Percentiles rank a stretch among this genome's conserved stretches.
phyloP scores from a whole-genome alignment of 2,329 filamentous ascomycete genomes.

The Cladosporium colombiae region DNA sequence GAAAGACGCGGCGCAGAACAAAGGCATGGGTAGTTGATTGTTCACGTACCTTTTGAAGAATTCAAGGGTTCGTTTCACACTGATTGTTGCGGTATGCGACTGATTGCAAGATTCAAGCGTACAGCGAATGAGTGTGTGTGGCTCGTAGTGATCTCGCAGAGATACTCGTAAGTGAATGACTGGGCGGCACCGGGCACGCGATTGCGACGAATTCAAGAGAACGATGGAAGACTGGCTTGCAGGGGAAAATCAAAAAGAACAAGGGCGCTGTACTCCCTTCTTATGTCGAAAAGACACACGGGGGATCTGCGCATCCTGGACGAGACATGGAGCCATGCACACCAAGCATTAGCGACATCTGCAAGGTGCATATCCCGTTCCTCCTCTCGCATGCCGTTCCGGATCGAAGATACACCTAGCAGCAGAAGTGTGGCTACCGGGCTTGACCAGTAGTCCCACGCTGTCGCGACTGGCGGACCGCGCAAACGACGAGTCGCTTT shows the following conservation, averaged over 20 bases:
- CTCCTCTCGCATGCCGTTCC: slow-evolving; percentile 9
- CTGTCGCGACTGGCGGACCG: not conserved
- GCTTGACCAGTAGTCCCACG: slow-evolving; percentile 7
- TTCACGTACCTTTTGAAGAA: slow-evolving; percentile 3
- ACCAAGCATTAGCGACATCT: slow-evolving; percentile 18
- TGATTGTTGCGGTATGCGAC: slow-evolving; percentile 1
- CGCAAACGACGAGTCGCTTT: slow-evolving; percentile 3
- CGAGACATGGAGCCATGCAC: slow-evolving; percentile 12
- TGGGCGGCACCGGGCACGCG: slow-evolving; percentile 24
- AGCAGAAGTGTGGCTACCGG: slow-evolving; percentile 11
- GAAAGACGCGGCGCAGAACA: not conserved
- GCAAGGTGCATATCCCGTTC: slow-evolving; percentile 15
- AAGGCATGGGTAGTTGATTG: not conserved
- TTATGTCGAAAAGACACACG: slow-evolving; percentile 18
- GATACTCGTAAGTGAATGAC: slow-evolving; percentile 21
- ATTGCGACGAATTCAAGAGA: slow-evolving; percentile 8
- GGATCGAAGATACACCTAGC: not conserved
- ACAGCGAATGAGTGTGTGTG: slow-evolving; percentile 16
- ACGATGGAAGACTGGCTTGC: slow-evolving; percentile 16
- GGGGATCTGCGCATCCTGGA: slow-evolving; percentile 15
- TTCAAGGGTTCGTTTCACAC: not conserved
- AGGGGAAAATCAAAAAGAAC: not conserved
- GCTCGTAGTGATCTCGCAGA: slow-evolving; percentile 20
- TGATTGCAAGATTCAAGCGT: slow-evolving; percentile 14
- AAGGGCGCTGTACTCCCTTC: slow-evolving; percentile 16